Base-by-base conservation (phyloP, 345 rosid species). In the Aquilaria yunnanensis region DNA sequence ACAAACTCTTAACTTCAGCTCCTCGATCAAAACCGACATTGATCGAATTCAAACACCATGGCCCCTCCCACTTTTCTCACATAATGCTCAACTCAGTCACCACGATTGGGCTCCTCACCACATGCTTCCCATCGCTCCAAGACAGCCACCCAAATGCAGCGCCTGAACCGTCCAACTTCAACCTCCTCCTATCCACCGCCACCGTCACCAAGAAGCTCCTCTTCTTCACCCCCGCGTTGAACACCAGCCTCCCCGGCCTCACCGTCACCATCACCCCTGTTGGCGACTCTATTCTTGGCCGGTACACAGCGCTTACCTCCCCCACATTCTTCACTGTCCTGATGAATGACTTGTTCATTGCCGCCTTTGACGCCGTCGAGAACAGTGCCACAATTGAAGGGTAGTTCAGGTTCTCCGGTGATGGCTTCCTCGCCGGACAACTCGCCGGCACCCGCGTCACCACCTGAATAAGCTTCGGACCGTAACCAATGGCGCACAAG, bases 241-340 rank as follows among this genome's bases (percentile, higher is more conserved):
- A 88, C 59, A 72, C 78, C 51, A 93, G 66, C 49, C 68, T 78
- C 2, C 75, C n/a, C 2, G 91, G 96, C 47, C 82, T 88, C 60
- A 88, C 92, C 0, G 66, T 63, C 63, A 93, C 72, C 0, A 72
- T 76, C 31, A 75, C 88, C 13, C 97, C 97, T 67, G 70, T 86
- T 2, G 83, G 92, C 23, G 91, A 60, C 71, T 72, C 81, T 0
- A 86, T 64, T 68, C 54, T 85, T 12, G 72, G 64, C 0, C 62
- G 54, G 29, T 93, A 90, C 4, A 77, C 77, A 0, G 75, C 76
- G 2, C 77, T 73, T 0, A 72, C 47, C 2, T 63, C 74, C 34
- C 96, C 96, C 3, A 90, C 96, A 13, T 90, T 93, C 1, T 97
- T 86, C 57, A 75, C 88, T 0, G 89, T 88, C 76, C 97, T 60